Evolutionary conservation across 2,329 filamentous ascomycete species (phyloP), one percentile per base, ranked within the genome.

Genomic region (Aspergillus arachidicola): DNA sequence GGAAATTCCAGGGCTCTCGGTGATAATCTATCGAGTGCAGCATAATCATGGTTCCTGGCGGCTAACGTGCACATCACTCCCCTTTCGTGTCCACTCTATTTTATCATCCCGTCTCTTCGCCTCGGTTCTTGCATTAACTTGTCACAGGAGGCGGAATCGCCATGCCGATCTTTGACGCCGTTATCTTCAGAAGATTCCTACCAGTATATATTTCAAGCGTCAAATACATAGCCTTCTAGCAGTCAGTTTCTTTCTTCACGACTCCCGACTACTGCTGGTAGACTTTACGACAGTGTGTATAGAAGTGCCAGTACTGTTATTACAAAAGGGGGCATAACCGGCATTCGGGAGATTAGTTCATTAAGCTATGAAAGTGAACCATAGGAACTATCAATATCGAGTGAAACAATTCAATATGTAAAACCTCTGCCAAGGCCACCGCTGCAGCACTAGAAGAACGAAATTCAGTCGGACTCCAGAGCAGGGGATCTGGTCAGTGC

Each of bases 341-440:
- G 14, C 6, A 54, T n/a, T 21, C 32, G 6, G 30, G 51, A 54
- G 23, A 54, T 54, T 54, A 36, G 26, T 50, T 54, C 51, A 54
- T 23, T 28, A 54, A 23, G 32, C 30, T 32, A 54, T 12, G 0
- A 14, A n/a, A 19, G 23, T 5, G 23, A 28, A 50, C 23, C 46
- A 19, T 30, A n/a, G 26, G 26, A 50, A 50, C 46, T n/a, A 19
- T 19, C 46, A 50, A 50, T 50, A 55, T 36, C n/a, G 10, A 38
- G n/a, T 55, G 51, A 55, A 55, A 55, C 51, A 38, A 26, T 12
- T 5, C 34, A 55, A 55, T 55, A 23, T 55, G 21, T 6, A 55
- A 55, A 55, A 30, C 26, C 34, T 11, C n/a, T 38, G 51, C 51
- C 51, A 55, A 55, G 51, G 28, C 48, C 48, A 19, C 48, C 48